Conservation (phyloP, 2,329 filamentous ascomycete genomes). For the Claviceps sp. region DNA sequence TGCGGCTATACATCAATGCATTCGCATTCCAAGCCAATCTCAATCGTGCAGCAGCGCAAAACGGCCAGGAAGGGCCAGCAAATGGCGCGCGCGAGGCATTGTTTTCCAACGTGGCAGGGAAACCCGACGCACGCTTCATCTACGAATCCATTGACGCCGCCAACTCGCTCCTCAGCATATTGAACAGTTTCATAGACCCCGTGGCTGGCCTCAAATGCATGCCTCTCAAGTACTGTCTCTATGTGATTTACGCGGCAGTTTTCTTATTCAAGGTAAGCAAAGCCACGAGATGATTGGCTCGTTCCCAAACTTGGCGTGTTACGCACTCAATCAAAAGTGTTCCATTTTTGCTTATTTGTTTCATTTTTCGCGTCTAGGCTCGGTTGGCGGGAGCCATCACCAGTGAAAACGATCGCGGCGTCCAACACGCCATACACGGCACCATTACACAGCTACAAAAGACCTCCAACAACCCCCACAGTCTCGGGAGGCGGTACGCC, state of each 20-base stretch:
- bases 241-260: conserved; percentile 48
- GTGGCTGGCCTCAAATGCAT: conserved; percentile 47
- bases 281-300: too few relatives aligned
- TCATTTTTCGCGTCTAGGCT: conserved; percentile 20
- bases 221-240: conserved; percentile 50
- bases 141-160: conserved; percentile 53
- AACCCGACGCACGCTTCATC: conserved; percentile 51
- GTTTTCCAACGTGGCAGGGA: conserved; percentile 41
- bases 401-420: conserved; percentile 37
- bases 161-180: conserved; percentile 44
- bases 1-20: conserved; percentile 60
- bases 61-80: conserved; percentile 21
- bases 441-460: conserved; percentile 46
- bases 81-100: conserved; percentile 22
- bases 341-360: too few relatives aligned
- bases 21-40: conserved; percentile 64
- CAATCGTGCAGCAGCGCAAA: conserved; percentile 26
- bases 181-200: conserved; percentile 46
- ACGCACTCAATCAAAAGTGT: too few relatives aligned
- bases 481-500: conserved; percentile 48
- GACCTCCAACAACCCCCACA: conserved; percentile 42
- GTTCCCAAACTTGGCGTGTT: too few relatives aligned
- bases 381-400: conserved; percentile 45
- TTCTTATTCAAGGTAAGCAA: conserved; percentile 48
- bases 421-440: conserved; percentile 42